A percentile compares a stretch with the other conserved stretches of the same genome.
phyloP scores from a whole-genome alignment of 1,139 yeast genomes.

The Nadsonia commutata region DNA sequence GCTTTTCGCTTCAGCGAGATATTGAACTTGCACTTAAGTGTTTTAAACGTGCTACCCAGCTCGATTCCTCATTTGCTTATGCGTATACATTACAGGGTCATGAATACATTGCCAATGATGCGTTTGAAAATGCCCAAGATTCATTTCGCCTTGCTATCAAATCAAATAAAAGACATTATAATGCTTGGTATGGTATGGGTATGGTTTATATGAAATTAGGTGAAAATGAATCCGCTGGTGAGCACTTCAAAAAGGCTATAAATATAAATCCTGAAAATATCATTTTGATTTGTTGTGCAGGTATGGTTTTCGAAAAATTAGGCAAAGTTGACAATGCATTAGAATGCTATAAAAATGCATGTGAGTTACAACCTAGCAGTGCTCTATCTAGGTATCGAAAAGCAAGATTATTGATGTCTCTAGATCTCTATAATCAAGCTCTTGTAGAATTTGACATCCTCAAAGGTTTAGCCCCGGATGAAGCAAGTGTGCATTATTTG shows the following conservation, averaged over 20 bases:
- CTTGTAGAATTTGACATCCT: slow-evolving; percentile 59
- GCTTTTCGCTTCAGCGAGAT: slow-evolving; percentile 70
- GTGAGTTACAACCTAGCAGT: slow-evolving; percentile 69
- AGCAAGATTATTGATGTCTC: slow-evolving; percentile 64
- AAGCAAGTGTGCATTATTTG: slow-evolving; percentile 82
- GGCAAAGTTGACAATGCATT: slow-evolving; percentile 60
- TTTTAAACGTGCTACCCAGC: slow-evolving; percentile 61
- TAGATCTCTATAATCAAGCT: slow-evolving; percentile 62
- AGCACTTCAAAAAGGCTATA: slow-evolving; percentile 77
- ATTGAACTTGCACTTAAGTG: slow-evolving; percentile 86
- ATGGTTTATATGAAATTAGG: slow-evolving; percentile 87
- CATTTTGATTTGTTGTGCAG: slow-evolving; percentile 82
- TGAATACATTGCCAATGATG: slow-evolving; percentile 77
- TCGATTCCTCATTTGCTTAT: slow-evolving; percentile 64
- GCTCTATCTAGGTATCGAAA: slow-evolving; percentile 81
- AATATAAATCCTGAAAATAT: slow-evolving; percentile 83
- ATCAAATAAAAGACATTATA: slow-evolving; percentile 72
- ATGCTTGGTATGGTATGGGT: slow-evolving; percentile 92
- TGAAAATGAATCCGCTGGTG: slow-evolving; percentile 68
- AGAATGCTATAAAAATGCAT: slow-evolving; percentile 71
- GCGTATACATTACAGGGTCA: slow-evolving; percentile 93
- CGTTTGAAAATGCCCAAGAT: slow-evolving; percentile 78
- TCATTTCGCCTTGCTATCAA: slow-evolving; percentile 68
- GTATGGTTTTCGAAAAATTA: slow-evolving; percentile 77
- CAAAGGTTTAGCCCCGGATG: slow-evolving; percentile 74